Evolutionary conservation across 768 basidiomycete genomes (phyloP).

Genomic region (Suillus americanus): DNA sequence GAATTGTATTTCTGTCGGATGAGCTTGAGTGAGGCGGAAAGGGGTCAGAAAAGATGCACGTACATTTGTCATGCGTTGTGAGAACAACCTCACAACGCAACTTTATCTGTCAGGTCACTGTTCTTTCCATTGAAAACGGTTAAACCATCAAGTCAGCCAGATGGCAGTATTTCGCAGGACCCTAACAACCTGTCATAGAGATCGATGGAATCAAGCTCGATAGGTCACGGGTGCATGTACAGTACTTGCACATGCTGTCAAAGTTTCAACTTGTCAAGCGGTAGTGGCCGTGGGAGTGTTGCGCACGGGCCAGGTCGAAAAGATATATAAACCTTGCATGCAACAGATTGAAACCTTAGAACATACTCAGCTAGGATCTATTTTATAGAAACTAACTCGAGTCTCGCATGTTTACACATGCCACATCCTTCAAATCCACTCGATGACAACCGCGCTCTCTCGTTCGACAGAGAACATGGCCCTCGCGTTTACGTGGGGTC

Average conservation of each 20-base stretch:
- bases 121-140: not conserved
- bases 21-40: not conserved
- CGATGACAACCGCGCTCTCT: conserved; percentile 66
- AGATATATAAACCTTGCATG: conserved; percentile 32
- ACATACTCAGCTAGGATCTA: conserved; percentile 83
- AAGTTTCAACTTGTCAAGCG: too few relatives aligned
- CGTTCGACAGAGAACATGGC: conserved; percentile 70
- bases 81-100: not conserved
- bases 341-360: conserved; percentile 42
- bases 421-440: conserved; percentile 69
- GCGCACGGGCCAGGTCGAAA: conserved; percentile 36
- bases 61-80: not conserved
- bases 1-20: not conserved
- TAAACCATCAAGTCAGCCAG: too few relatives aligned
- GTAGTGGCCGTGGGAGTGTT: not conserved
- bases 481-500: conserved; percentile 30
- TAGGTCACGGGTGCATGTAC: too few relatives aligned
- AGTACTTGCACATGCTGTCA: too few relatives aligned
- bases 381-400: conserved; percentile 78
- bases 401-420: conserved; percentile 81
- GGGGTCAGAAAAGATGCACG: not conserved
- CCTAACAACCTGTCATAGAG: too few relatives aligned
- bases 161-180: not conserved
- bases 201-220: too few relatives aligned
- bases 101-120: not conserved